Percentiles rank a stretch among this genome's conserved stretches.
Evolutionary conservation across 129 eudicot species (phyloP).

Genomic region (Oenanthe sinensis): DNA sequence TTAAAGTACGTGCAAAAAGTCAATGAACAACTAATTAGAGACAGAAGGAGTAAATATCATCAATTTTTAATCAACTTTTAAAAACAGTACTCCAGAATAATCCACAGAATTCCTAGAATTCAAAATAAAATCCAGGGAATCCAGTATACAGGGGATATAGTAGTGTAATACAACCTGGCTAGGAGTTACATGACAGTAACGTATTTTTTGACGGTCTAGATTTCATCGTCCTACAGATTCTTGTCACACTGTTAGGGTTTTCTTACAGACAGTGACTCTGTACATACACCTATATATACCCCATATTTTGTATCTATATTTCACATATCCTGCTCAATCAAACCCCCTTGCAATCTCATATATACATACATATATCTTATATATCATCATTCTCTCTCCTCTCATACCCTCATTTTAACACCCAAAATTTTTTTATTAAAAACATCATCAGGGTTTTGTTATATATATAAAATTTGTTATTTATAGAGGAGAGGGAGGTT

Average conservation of each 20-base stretch:
- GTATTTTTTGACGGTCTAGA: neutral
- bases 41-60: too few species aligned
- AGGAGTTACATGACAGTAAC: neutral
- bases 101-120: too few species aligned
- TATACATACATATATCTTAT: neutral
- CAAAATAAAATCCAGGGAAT: too few species aligned
- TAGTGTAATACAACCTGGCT: too few species aligned
- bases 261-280: neutral
- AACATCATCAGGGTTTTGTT: constrained; percentile 19
- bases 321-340: neutral
- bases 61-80: too few species aligned
- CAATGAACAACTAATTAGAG: too few species aligned
- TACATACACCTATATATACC: neutral
- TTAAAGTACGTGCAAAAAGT: too few species aligned
- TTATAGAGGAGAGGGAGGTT: constrained; percentile 74
- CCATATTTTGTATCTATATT: neutral
- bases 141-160: neutral
- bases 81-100: too few species aligned
- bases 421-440: constrained; percentile 17
- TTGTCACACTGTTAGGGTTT: constrained; percentile 10
- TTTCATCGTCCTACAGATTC: neutral
- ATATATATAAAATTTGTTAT: neutral
- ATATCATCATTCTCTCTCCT: constrained; percentile 57
- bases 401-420: constrained; percentile 12
- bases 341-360: neutral